phyloP scores from a whole-genome alignment of 2,329 filamentous ascomycete genomes.

The Magnaporthiopsis incrustans region DNA sequence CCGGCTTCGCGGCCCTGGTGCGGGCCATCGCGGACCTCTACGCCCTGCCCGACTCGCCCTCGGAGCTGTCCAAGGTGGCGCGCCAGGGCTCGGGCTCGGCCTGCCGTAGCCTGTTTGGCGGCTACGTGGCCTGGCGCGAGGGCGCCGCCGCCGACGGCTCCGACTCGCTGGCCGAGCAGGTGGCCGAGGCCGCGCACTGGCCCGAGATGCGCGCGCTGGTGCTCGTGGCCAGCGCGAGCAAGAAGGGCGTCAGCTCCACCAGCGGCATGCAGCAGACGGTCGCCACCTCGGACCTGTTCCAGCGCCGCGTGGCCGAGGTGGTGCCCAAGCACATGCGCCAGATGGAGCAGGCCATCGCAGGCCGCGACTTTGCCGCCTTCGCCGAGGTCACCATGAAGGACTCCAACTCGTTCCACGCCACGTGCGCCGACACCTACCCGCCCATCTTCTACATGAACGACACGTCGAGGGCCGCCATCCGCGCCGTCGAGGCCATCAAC shows the following conservation, averaged over 20 bases:
- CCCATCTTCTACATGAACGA: constrained; percentile 99
- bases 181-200: constrained; percentile 87
- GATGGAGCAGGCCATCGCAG: constrained; percentile 20
- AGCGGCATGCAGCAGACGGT: constrained; percentile 97
- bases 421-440: constrained; percentile 88
- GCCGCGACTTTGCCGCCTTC: constrained; percentile 75
- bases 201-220: constrained; percentile 89
- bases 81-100: constrained; percentile 92
- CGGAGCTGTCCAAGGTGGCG: constrained; percentile 80
- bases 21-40: constrained; percentile 90
- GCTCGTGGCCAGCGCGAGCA: constrained; percentile 83
- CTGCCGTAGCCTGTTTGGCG: constrained; percentile 86
- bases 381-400: constrained; percentile 92
- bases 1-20: constrained; percentile 63
- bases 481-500: constrained; percentile 86
- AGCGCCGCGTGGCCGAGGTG: constrained; percentile 62
- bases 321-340: constrained; percentile 38
- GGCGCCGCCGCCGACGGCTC: constrained; percentile 68
- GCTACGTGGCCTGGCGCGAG: constrained; percentile 91
- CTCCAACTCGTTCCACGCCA: constrained; percentile 94
- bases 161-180: constrained; percentile 81
- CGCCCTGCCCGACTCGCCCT: constrained; percentile 69
- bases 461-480: constrained; percentile 76
- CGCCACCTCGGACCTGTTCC: constrained; percentile 80
- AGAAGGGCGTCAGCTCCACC: constrained; percentile 91